Evolutionary conservation across 176 grass and related monocot species (phyloP).

Genomic region (Panicum miliaceum): DNA sequence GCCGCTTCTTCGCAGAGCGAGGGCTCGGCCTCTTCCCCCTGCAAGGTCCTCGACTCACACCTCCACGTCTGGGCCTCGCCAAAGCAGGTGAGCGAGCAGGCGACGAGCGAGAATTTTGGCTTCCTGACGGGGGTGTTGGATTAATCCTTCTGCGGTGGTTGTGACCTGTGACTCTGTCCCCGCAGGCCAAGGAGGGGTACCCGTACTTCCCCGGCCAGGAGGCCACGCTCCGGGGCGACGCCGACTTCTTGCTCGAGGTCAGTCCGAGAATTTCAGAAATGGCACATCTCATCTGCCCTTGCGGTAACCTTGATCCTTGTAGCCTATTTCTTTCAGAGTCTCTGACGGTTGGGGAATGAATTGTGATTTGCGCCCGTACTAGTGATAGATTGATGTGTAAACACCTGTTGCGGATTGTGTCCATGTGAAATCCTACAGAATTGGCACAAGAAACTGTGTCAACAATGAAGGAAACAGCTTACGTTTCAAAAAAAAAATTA

Average conservation of each 20-base stretch:
- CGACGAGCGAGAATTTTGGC: too few species aligned
- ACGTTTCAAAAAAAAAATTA: too few species aligned
- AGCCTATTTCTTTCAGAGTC: background rate
- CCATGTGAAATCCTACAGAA: background rate
- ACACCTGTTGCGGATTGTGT: background rate
- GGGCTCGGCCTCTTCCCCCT: slow-evolving; percentile 18
- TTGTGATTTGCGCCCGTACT: background rate
- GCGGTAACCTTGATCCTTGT: background rate
- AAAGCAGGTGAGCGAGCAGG: slow-evolving; percentile 46
- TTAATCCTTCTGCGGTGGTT: background rate
- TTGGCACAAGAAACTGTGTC: background rate
- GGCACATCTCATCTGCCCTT: background rate
- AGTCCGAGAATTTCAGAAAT: background rate
- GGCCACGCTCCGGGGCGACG: slow-evolving; percentile 73
- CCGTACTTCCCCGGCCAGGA: slow-evolving; percentile 82
- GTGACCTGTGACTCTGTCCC: background rate
- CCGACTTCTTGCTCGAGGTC: slow-evolving; percentile 84
- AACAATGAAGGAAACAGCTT: background rate
- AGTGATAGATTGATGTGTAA: slow-evolving; percentile 1
- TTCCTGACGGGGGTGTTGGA: background rate
- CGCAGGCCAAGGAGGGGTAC: slow-evolving; percentile 59
- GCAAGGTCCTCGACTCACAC: slow-evolving; percentile 81
- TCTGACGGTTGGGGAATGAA: background rate
- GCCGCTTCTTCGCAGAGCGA: background rate
- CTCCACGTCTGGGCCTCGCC: slow-evolving; percentile 92